Evolutionary conservation across 2,329 filamentous ascomycete species (phyloP), one percentile per base, ranked within the genome.

Genomic region (Diaporthe sp.): DNA sequence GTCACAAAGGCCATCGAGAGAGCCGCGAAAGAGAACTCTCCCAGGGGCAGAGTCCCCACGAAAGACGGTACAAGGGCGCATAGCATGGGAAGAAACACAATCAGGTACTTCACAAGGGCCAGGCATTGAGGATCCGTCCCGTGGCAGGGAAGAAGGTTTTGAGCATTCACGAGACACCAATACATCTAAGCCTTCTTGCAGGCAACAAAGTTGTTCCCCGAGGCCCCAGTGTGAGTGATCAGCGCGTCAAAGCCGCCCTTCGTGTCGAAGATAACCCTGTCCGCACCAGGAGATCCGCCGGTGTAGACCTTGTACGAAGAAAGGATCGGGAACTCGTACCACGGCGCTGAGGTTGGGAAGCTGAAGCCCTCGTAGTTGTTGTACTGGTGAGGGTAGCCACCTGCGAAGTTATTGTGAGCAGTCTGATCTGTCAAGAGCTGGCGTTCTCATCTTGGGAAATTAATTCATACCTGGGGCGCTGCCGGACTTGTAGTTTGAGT

Each of bases 141-240:
- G 46, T 19, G 22, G 10, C 1, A 9, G 46, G 28, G 22, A 10
- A 22, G 4, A 4, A 13, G 8, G 65, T 7, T 28, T 1, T 2
- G 4, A 53, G 62, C 31, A 25, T 53, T 34, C 7, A 4, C 10
- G 13, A n/a, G 22, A 37, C 28, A 68, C 49, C 34, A 68, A 53
- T 42, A 37, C 25, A 57, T n/a, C 51, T 70, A 75, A 12, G 19
- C 61, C 74, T 77, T 76, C 15, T 62, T 76, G 79, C 92, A 93
- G n/a, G 84, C 87, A 75, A 93, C 90, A 83, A 94, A 94, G 81
- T 88, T 84, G 80, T 93, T 90, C 6, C 89, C 90, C 77, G 87
- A 90, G 19, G 91, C 91, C 15, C 92, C 92, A 25, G 89, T 92
- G 80, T 94, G 92, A 1, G 92, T 94, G 78, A 94, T 92, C 44